Evolutionary conservation across 2,329 filamentous ascomycete genomes (phyloP), one percentile per base, ranked within the genome.

Genomic region (Metarhizium rileyi): DNA sequence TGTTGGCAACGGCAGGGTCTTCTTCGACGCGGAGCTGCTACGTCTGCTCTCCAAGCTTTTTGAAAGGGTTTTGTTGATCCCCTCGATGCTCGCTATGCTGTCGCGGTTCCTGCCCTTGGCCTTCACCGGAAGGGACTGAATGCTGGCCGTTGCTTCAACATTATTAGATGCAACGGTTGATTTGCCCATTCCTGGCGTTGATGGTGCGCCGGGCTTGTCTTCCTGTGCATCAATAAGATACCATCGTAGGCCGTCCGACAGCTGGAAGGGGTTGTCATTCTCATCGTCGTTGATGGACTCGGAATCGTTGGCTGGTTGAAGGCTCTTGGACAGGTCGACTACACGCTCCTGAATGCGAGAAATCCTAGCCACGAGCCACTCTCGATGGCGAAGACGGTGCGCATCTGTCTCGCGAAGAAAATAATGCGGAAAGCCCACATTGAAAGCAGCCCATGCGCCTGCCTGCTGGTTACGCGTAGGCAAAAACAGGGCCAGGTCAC

Each of bases 321-420:
- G 71, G 23, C 84, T 87, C 68, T 87, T 90, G 16, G 87, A 93
- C 5, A 97, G 73, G 65, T 98, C 90, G 0, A 98, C 93, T 3
- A 97, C 85, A 3, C 90, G 86, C 64, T 96, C 89, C 69, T 97
- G 89, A 22, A 97, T 83, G 55, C 88, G 89, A 12, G 83, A 83
- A 51, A 98, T 97, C 16, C 93, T 84, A 8, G 93, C 93, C 7
- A 98, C 84, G n/a, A 98, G 81, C 90, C 93, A 98, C 63, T 98
- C 93, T 42, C 38, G 8, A 44, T 83, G 84, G 27, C 84, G 81
- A 5, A 98, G 73, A 53, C 88, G 84, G 67, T 98, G 94, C 1
- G 77, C 78, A 59, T 97, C 91, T 64, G 94, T 87, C 66, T 98
- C 93, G 33, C 90, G 86, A 3, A 98, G 76, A 70, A 98, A 98